A percentile compares a stretch with the other conserved stretches of the same genome.
Evolutionary conservation across 2,329 filamentous ascomycete genomes (phyloP).

Genomic region (Dothiorella sarmentorum): DNA sequence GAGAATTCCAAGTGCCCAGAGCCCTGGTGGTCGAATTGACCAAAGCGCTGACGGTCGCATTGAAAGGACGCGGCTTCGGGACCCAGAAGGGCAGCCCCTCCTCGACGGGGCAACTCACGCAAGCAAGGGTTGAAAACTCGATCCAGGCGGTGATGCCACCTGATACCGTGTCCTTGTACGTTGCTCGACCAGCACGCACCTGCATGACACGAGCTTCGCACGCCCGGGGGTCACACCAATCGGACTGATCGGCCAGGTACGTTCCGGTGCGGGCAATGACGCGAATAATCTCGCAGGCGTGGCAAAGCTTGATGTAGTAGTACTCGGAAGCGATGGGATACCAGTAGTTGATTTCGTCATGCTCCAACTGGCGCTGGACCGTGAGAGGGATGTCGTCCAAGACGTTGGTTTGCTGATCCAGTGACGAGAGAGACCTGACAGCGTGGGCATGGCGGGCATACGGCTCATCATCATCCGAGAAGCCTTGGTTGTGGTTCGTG

Average conservation of each 20-base stretch:
- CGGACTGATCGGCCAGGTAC: background rate
- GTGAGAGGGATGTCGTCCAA: background rate
- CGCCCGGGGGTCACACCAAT: no score
- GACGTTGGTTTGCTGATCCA: background rate
- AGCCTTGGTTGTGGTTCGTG: no score
- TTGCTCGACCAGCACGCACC: background rate
- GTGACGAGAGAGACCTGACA: background rate
- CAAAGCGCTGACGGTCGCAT: no score
- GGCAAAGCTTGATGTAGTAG: conserved; percentile 3
- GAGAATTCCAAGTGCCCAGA: background rate
- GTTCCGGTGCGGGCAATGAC: background rate
- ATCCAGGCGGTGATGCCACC: background rate
- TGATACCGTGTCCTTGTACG: background rate
- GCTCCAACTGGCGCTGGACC: background rate
- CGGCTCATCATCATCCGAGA: no score
- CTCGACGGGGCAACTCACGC: background rate
- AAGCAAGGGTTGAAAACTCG: background rate
- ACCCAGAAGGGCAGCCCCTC: background rate
- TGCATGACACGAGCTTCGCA: background rate
- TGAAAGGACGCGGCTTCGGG: background rate
- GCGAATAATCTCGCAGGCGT: background rate
- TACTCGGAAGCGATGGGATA: background rate
- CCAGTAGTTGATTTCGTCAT: conserved; percentile 5
- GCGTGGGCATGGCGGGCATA: background rate
- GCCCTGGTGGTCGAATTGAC: background rate